A percentile compares a stretch with the other conserved stretches of the same genome.
Evolutionary conservation across 1,139 yeast species (phyloP).

Genomic region (Meyerozyma smithsonii): DNA sequence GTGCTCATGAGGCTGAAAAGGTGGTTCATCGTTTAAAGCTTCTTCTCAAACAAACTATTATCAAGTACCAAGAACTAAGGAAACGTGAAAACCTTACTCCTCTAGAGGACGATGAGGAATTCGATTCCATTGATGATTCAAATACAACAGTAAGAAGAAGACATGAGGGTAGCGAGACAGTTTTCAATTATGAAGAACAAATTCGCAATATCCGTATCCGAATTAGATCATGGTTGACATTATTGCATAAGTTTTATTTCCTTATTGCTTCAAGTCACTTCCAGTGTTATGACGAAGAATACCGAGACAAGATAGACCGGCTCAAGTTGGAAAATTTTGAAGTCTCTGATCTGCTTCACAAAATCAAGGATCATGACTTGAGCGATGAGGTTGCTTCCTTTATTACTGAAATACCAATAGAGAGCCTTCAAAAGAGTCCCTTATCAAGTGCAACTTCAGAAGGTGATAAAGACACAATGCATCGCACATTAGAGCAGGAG

Average conservation of each 20-base stretch:
- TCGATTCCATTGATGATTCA: constrained; percentile 12
- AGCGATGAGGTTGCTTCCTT: constrained; percentile 22
- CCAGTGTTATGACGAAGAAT: constrained; percentile 50
- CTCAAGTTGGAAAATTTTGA: constrained; percentile 7
- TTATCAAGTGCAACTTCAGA: constrained; percentile 4
- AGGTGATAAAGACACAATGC: constrained; percentile 10
- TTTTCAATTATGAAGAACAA: constrained; percentile 19
- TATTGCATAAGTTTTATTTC: constrained; percentile 72
- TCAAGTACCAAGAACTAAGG: constrained; percentile 12
- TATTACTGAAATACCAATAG: constrained; percentile 16
- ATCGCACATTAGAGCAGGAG: constrained; percentile 23
- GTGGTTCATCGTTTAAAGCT: constrained; percentile 19
- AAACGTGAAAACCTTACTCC: constrained; percentile 4
- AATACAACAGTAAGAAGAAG: constrained; percentile 3
- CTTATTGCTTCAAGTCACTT: constrained; percentile 78
- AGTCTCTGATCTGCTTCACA: constrained; percentile 6
- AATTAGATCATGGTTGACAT: constrained; percentile 50
- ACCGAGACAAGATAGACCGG: constrained; percentile 19
- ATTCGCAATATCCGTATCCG: constrained; percentile 22
- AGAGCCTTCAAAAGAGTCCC: constrained; percentile 9
- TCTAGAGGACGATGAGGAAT: constrained; percentile 20
- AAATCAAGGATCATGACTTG: constrained; percentile 5
- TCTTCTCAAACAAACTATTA: constrained; percentile 15
- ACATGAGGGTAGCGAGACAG: constrained; percentile 15
- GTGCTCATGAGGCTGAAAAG: constrained; percentile 33